A percentile compares a stretch with the other conserved stretches of the same genome.
Conservation (phyloP, 2,329 filamentous ascomycete genomes). For the Aureobasidium sp. region DNA sequence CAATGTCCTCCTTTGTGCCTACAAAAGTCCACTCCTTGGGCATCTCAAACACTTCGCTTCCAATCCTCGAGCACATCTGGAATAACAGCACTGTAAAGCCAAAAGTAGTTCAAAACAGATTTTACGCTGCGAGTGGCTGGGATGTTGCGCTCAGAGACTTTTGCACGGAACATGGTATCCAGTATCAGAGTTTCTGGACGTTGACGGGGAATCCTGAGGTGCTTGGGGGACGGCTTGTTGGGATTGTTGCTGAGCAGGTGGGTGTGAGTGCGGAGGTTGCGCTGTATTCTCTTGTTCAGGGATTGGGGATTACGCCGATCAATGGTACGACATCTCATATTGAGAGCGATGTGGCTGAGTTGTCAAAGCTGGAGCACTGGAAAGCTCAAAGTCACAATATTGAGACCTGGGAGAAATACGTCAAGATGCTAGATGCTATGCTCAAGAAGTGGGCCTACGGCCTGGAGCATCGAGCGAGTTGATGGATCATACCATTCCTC, state of each 20-base stretch:
- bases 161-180: slow-evolving; percentile 46
- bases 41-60: slow-evolving; percentile 62
- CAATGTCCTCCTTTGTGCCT: slow-evolving; percentile 61
- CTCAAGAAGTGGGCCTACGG: neutral
- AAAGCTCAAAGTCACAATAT: neutral
- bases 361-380: neutral
- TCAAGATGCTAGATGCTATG: neutral
- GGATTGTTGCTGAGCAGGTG: slow-evolving; percentile 39
- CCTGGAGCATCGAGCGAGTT: neutral
- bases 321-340: slow-evolving; percentile 47
- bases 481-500: neutral
- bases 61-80: slow-evolving; percentile 49
- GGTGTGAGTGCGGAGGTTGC: slow-evolving; percentile 42
- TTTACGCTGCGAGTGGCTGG: slow-evolving; percentile 53
- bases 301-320: slow-evolving; percentile 45
- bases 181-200: slow-evolving; percentile 57
- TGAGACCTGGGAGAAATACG: neutral
- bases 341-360: neutral
- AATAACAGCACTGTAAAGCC: slow-evolving; percentile 44
- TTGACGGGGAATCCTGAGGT: slow-evolving; percentile 52
- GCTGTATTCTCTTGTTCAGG: slow-evolving; percentile 51
- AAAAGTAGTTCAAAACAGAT: slow-evolving; percentile 68
- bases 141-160: slow-evolving; percentile 55
- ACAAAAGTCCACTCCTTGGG: slow-evolving; percentile 59
- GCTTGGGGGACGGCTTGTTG: slow-evolving; percentile 42